Evolutionary conservation across 768 basidiomycete species (phyloP).

Genomic region (Boletus subparvulus): DNA sequence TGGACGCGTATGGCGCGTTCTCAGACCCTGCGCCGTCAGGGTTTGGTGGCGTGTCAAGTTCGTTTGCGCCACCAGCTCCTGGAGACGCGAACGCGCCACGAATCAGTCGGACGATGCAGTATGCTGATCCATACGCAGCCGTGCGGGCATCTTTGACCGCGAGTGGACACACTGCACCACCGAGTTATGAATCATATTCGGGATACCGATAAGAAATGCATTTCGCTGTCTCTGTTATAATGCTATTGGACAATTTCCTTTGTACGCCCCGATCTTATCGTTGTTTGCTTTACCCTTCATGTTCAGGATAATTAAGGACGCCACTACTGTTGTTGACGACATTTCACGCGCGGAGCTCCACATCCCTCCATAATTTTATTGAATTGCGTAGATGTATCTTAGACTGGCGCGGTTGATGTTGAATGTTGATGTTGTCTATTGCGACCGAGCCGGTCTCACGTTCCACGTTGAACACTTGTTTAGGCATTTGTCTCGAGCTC

Average conservation of each 20-base stretch:
- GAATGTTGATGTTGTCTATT: constrained; percentile 14
- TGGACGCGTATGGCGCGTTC: constrained; percentile 91
- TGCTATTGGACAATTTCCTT: constrained; percentile 3
- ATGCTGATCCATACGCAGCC: constrained; percentile 85
- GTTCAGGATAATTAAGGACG: constrained; percentile 14
- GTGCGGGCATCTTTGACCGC: constrained; percentile 59
- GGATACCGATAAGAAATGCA: constrained; percentile 43
- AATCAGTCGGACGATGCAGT: constrained; percentile 90
- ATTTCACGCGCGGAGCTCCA: constrained; percentile 3
- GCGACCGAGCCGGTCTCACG: constrained; percentile 20
- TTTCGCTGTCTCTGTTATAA: neutral
- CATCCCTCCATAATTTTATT: constrained; percentile 7
- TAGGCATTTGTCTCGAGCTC: neutral
- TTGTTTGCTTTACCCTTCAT: constrained; percentile 4
- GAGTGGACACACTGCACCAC: constrained; percentile 37
- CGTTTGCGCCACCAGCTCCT: constrained; percentile 35
- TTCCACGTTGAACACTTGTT: constrained; percentile 3
- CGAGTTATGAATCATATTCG: constrained; percentile 55
- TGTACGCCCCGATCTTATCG: constrained; percentile 14
- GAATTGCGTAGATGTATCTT: constrained; percentile 11
- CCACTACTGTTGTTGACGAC: constrained; percentile 2
- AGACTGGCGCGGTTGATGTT: neutral
- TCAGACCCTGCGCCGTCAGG: constrained; percentile 83
- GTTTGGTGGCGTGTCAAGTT: constrained; percentile 48
- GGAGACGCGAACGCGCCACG: constrained; percentile 40